Conservation (phyloP, 352 stramenopile genomes). For the Pythium diclinum region DNA sequence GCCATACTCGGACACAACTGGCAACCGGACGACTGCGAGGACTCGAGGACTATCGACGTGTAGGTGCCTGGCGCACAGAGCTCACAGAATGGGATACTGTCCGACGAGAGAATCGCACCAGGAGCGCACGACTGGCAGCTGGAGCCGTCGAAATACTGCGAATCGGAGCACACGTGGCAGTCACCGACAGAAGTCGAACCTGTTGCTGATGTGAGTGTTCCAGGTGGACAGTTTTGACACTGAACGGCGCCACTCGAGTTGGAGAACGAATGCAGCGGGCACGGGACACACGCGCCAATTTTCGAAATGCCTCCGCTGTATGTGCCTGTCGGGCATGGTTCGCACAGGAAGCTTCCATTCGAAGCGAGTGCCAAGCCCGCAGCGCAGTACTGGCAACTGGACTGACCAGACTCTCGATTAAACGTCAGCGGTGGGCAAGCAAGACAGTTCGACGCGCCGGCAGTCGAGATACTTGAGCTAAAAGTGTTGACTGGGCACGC, state of each 20-base stretch:
- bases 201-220: constrained; percentile 30
- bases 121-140: constrained; percentile 22
- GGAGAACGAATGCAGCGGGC: constrained; percentile 41
- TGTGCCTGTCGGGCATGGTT: constrained; percentile 35
- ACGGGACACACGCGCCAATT: constrained; percentile 39
- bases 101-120: not conserved
- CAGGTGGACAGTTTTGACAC: constrained; percentile 22
- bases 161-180: constrained; percentile 35
- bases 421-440: constrained; percentile 38
- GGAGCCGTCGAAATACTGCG: constrained; percentile 33
- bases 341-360: constrained; percentile 21
- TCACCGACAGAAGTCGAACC: constrained; percentile 26
- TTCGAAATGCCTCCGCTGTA: constrained; percentile 32
- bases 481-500: constrained; percentile 56
- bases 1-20: constrained; percentile 45
- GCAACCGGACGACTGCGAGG: constrained; percentile 30
- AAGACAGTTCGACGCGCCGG: constrained; percentile 27
- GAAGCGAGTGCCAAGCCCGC: not conserved
- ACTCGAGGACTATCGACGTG: constrained; percentile 12
- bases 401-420: constrained; percentile 35
- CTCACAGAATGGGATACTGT: constrained; percentile 3
- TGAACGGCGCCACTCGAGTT: not conserved
- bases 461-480: constrained; percentile 25
- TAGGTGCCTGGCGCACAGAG: constrained; percentile 48
- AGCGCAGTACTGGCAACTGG: constrained; percentile 8